Conservation (phyloP, 1,139 yeast species). For the Hemisphaericaspora xylofermentans region DNA sequence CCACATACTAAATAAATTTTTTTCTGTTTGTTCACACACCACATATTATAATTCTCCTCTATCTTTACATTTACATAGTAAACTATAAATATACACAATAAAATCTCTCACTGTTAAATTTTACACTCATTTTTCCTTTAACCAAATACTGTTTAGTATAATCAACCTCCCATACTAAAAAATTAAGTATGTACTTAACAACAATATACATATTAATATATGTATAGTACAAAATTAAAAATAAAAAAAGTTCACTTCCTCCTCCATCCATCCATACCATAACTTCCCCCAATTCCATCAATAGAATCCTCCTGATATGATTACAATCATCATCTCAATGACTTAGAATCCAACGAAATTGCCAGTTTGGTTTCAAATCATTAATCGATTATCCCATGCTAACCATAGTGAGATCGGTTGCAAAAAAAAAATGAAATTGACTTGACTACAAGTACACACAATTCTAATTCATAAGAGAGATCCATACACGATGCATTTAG, state of each 20-base stretch:
- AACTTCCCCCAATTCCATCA: neutral
- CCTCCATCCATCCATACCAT: neutral
- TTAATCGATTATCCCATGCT: too few species aligned
- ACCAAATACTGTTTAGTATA: neutral
- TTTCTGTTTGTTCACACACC: neutral
- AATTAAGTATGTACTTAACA: slow-evolving; percentile 2
- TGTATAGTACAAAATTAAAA: slow-evolving; percentile 1
- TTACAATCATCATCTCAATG: neutral
- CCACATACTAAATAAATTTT: neutral
- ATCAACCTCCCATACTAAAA: slow-evolving; percentile 1
- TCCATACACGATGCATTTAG: too few species aligned
- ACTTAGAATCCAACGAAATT: neutral
- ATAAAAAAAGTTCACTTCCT: neutral
- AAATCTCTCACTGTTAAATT: neutral
- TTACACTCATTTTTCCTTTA: slow-evolving; percentile 2
- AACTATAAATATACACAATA: neutral
- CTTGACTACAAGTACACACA: too few species aligned
- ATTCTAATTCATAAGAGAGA: too few species aligned
- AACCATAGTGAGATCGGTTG: neutral
- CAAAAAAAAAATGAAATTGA: neutral
- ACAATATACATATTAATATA: neutral
- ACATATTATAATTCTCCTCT: too few species aligned
- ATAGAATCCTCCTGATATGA: too few species aligned
- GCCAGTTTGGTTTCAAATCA: too few species aligned
- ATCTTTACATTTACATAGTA: neutral